Base-by-base conservation (phyloP, 805 yeast species). In the Teunomyces kruisii region DNA sequence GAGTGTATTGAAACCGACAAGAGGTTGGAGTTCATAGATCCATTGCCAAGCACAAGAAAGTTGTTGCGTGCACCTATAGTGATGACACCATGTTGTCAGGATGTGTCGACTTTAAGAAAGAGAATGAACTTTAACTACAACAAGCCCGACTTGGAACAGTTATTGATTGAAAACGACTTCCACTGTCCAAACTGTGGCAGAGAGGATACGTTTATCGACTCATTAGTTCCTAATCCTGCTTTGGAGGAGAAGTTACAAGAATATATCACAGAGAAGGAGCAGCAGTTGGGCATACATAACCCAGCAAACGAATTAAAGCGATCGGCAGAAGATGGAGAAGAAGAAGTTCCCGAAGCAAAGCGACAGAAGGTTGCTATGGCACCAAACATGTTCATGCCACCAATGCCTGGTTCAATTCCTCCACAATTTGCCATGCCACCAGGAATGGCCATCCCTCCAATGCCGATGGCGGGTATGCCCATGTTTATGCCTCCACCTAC, bases 151-250 rank as follows among this genome's bases (percentile, higher is more conserved):
- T 54, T 72, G 45, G 77, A 72, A 49, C 65, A 63, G 47, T 62
- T 76, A 6, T 68, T 92, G 19, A 74, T 92, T 42, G 96, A 88
- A 22, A 78, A 81, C 45, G 98, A 92, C 58, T 92, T 92, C 67
- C 81, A 79, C 31, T 92, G 99, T 67, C 98, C 99, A 4, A 83
- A 81, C 51, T 92, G 99, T 69, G 80, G 77, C 2, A 76, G 74
- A 13, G 81, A 79, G 17, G 97, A 90, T 46, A 75, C 88, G 1
- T 81, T 81, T 49, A 72, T 92, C 40, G 99, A 92, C 64, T 77
- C 83, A 13, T 69, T 92, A 38, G 70, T 72, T 4, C 72, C 75
- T 1, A 90, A 88, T 58, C 71, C 72, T 39, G 87, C 78, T n/a
- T 70, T 81, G 59, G 78, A 78, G 44, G 62, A 66, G 27, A 74